phyloP scores from a whole-genome alignment of 345 rosid genomes.

The Gossypium mustelinum region DNA sequence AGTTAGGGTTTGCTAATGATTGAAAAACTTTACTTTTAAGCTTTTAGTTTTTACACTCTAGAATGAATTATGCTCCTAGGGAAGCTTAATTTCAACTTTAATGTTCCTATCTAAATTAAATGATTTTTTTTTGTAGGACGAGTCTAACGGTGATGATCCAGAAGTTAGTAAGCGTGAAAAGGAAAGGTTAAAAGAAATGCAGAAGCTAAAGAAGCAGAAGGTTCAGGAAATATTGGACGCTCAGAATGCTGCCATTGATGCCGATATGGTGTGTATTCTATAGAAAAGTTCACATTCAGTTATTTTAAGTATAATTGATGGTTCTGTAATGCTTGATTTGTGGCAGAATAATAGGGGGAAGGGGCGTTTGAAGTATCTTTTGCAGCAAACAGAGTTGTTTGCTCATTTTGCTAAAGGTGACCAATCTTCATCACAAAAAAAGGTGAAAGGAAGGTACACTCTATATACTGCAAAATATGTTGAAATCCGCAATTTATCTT shows the following conservation, averaged over 20 bases:
- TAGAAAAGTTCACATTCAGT: background rate
- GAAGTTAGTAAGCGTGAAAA: constrained; percentile 84
- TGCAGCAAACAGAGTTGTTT: constrained; percentile 96
- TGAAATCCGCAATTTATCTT: background rate
- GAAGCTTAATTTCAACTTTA: background rate
- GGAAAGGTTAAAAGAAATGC: constrained; percentile 84
- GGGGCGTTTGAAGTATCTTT: constrained; percentile 84
- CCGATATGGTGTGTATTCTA: constrained; percentile 66
- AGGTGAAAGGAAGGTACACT: constrained; percentile 75
- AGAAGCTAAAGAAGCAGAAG: constrained; percentile 81
- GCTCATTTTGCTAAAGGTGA: constrained; percentile 95
- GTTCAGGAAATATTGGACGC: constrained; percentile 86
- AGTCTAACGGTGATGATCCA: constrained; percentile 30
- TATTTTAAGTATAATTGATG: background rate
- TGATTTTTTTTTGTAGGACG: constrained; percentile 39
- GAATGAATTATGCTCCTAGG: background rate
- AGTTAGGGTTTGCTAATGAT: constrained; percentile 1
- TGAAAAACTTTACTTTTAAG: background rate
- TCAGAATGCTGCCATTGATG: constrained; percentile 90
- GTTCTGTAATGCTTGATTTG: constrained; percentile 16
- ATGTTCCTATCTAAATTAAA: background rate
- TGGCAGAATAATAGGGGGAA: constrained; percentile 80
- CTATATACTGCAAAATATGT: background rate
- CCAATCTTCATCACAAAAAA: constrained; percentile 65
- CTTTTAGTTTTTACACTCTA: background rate